Evolutionary conservation across 2,329 filamentous ascomycete species (phyloP), one percentile per base, ranked within the genome.

Genomic region (Venturia effusa): DNA sequence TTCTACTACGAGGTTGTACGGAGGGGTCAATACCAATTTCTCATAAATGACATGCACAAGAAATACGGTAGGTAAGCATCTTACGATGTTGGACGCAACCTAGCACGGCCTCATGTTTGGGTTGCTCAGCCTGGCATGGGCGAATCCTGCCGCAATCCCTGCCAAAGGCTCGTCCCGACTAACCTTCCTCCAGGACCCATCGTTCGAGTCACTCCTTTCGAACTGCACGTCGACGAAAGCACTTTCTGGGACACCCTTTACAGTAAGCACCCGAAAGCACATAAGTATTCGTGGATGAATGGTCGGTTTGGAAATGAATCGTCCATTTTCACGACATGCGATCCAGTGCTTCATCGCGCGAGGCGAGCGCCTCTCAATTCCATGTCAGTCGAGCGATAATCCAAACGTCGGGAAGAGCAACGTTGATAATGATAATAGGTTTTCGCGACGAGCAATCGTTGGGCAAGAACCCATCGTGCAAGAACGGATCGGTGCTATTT

Each of bases 201-300:
- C 40, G 61, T 71, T 24, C 65, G 69, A 11, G 69, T 71, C 19
- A 68, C 66, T 48, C 69, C 69, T 24, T 60, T 64, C 37, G 69
- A 71, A 40, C 55, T 71, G 4, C 69, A 71, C 57, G 54, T 70
- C 41, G 22, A 45, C 34, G 64, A 65, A 13, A 65, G 64, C 13
- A 34, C 37, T 17, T 66, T 66, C 39, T 66, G 57, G 34, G 54
- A 74, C 40, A 67, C 71, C 43, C 67, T 75, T n/a, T 76, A 74
- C 65, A 65, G 32, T 37, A 64, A 41, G 22, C 32, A 40, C 27
- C 69, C 54, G 64, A 62, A 48, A 22, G 32, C 41, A 34, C 27
- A 54, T 17, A 59, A 64, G 39, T 37, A 60, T 41, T 30, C n/a
- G 8, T 65, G 48, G 34, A 45, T 43, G n/a, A 51, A 59, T 34